Base-by-base conservation (phyloP, 257 asterid genomes). In the Linderniella brevidens region DNA sequence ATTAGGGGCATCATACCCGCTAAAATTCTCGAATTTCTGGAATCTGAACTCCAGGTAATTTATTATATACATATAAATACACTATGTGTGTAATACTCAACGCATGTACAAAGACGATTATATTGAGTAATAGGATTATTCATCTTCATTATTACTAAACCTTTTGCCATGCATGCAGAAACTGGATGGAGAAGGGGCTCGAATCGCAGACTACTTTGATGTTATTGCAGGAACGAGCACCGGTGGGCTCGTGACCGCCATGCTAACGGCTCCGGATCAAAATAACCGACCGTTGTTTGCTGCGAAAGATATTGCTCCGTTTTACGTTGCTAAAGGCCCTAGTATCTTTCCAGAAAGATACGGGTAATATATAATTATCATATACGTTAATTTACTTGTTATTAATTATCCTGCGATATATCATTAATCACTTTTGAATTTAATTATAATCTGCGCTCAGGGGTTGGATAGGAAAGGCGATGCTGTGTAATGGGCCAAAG, bases 1-100 rank as follows among this genome's bases (percentile, higher is more conserved):
- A 76, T 82, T 14, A 61, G 66, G 17, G 92, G 92, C 29, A 71
- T 78, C 51, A 73, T 82, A 52, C 94, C 94, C 0, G 77, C 73
- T 40, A 57, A 62, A 37, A 50, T 76, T 59, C 74, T 82, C 48
- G 70, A 52, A 11, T 71, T 57, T 46, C 84, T 78, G 2, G 86
- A 82, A 63, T 55, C 69, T 35, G 63, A 76, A 44, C 84, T 78
- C 39, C 83, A 76, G 77, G 74, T 77, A 66, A 13, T 8, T 3
- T 13, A 35, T 32, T 50, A 17, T n/a, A 32, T 11, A 32, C 17
- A 19, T 12, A 48, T 18, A 4, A 18, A 6, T 19, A 4, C 5
- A 5, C 4, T n/a, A 5, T 16, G 6, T 25, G 32, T 25, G 6
- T 25, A 25, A n/a, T n/a, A n/a, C n/a, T n/a, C n/a, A n/a, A n/a